Evolutionary conservation across 2,329 filamentous ascomycete species (phyloP).

Genomic region (Lecanicillium sp.): DNA sequence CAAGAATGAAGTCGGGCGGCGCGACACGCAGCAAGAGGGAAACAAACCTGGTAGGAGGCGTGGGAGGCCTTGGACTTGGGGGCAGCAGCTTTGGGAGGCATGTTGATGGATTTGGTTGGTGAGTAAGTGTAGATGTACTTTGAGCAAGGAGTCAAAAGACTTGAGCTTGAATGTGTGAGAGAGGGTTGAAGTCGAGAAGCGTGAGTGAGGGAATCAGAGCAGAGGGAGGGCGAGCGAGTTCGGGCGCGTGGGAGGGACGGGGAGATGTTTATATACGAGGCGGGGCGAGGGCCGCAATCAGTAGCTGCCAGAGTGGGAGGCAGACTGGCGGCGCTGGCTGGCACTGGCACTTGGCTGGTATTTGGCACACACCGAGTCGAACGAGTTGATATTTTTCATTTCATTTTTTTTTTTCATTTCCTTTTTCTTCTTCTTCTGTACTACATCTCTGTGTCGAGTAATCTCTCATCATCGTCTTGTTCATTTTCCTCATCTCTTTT

Average conservation of each 20-base stretch:
- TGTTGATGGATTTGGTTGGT: slow-evolving; percentile 31
- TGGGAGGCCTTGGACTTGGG: slow-evolving; percentile 46
- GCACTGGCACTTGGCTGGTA: background rate
- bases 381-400: too few relatives aligned
- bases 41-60: slow-evolving; percentile 54
- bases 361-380: too few relatives aligned
- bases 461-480: background rate
- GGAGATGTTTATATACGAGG: slow-evolving; percentile 56
- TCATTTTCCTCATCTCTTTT: background rate
- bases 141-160: slow-evolving; percentile 23
- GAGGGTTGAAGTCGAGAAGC: slow-evolving; percentile 17
- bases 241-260: slow-evolving; percentile 46
- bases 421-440: too few relatives aligned
- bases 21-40: background rate
- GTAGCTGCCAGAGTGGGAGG: slow-evolving; percentile 28
- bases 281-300: slow-evolving; percentile 52
- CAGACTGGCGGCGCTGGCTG: background rate
- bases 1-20: slow-evolving; percentile 14
- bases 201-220: slow-evolving; percentile 25
- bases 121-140: slow-evolving; percentile 16
- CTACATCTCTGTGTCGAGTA: too few relatives aligned
- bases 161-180: slow-evolving; percentile 21
- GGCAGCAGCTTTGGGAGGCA: slow-evolving; percentile 48
- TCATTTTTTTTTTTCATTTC: too few relatives aligned
- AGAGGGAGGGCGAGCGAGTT: slow-evolving; percentile 38